These are phyloP conservation scores for Cryphonectria radicalis DNA, from an alignment of 2,329 filamentous ascomycete genomes.

Conservation along the genomic window DNA sequence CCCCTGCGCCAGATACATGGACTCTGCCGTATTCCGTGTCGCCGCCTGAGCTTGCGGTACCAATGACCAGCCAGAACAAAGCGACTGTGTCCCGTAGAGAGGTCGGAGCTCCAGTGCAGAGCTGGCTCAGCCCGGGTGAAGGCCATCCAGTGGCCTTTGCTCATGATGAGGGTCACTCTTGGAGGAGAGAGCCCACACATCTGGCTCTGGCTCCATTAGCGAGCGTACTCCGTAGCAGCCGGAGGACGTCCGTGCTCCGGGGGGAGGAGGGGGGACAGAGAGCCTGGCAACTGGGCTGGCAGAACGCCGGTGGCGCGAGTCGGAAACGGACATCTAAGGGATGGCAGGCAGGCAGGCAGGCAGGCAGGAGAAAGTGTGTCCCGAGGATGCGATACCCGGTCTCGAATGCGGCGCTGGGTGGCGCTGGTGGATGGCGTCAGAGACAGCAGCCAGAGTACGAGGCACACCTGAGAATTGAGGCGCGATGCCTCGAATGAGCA, in stretches of 20 bases:
- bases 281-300: background rate
- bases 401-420: background rate
- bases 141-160: background rate
- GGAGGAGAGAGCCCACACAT: background rate
- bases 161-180: background rate
- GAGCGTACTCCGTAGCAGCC: background rate
- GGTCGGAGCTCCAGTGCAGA: background rate
- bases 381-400: constrained; percentile 8
- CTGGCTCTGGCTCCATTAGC: background rate
- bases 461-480: background rate
- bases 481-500: constrained; percentile 8
- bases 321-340: background rate
- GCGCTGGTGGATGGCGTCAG: constrained; percentile 7
- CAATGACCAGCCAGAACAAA: background rate
- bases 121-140: background rate
- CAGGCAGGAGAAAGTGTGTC: background rate
- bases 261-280: background rate
- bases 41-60: background rate
- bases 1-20: background rate
- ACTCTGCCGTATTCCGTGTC: background rate
- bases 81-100: background rate
- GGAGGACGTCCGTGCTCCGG: background rate
- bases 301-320: background rate
- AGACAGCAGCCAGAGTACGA: constrained; percentile 4
- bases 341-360: background rate